These are phyloP conservation scores for Pleurotus pulmonarius DNA, from an alignment of 768 basidiomycete species.

Conservation along the genomic window DNA sequence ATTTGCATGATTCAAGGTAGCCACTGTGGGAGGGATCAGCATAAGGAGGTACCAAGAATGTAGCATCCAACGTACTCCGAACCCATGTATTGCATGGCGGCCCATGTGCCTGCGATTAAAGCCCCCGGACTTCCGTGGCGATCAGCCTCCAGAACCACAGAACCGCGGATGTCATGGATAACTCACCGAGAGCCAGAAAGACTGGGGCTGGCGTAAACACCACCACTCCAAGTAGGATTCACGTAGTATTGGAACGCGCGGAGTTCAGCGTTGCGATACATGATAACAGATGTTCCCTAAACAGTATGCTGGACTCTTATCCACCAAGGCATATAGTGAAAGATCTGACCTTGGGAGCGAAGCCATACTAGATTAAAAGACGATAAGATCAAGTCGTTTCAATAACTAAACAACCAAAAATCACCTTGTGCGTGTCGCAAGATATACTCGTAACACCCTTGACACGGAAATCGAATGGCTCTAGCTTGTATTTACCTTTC, in stretches of 20 bases:
- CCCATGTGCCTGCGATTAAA: constrained; percentile 93
- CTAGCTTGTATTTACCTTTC: constrained; percentile 50
- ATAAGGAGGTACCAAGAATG: constrained; percentile 7
- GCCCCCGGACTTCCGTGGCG: constrained; percentile 68
- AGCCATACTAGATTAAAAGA: constrained; percentile 65
- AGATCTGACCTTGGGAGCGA: constrained; percentile 75
- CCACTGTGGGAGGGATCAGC: constrained; percentile 45
- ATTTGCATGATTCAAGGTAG: constrained; percentile 80
- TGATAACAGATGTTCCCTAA: constrained; percentile 89
- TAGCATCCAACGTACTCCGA: constrained; percentile 52
- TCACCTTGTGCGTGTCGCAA: constrained; percentile 93
- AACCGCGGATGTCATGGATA: neutral
- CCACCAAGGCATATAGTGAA: no score
- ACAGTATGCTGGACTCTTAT: neutral
- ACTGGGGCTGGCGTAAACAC: constrained; percentile 87
- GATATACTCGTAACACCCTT: constrained; percentile 91
- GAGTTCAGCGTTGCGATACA: constrained; percentile 82
- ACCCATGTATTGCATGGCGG: constrained; percentile 93
- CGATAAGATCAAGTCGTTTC: constrained; percentile 5
- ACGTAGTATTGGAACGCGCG: constrained; percentile 86
- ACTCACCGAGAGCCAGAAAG: constrained; percentile 84
- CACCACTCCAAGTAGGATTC: constrained; percentile 78
- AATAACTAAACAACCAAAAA: neutral
- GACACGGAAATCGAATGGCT: constrained; percentile 87
- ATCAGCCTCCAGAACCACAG: neutral